Conservation (phyloP, 306 rosid species). For the Corylus avellana region DNA sequence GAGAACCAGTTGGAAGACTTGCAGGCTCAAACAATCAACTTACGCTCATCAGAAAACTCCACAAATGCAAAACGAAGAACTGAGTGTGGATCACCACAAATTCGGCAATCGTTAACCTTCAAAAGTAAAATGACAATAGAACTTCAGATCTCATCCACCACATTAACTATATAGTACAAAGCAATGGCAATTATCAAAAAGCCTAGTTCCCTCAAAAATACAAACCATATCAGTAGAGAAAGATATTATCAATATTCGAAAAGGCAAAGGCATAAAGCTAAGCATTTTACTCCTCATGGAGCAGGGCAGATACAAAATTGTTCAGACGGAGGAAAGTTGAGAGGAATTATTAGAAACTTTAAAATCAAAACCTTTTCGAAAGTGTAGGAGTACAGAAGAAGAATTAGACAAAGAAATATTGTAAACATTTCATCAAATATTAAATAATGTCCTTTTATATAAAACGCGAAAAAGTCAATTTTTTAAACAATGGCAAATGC, state of each 20-base stretch:
- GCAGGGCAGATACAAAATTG: neutral
- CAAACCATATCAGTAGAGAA: neutral
- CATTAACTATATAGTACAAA: neutral
- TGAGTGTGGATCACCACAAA: slow-evolving; percentile 97
- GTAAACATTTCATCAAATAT: neutral
- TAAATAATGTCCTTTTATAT: neutral
- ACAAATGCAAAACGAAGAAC: slow-evolving; percentile 98
- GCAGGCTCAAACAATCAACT: slow-evolving; percentile 39
- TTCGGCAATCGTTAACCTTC: slow-evolving; percentile 95
- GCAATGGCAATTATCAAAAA: neutral
- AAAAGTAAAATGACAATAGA: slow-evolving; percentile 26
- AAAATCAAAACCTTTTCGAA: neutral
- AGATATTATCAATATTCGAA: neutral
- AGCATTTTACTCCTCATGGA: neutral
- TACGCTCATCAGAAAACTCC: slow-evolving; percentile 93
- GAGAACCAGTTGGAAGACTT: neutral
- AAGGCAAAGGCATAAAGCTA: neutral
- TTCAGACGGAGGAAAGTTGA: neutral
- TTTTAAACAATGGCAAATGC: neutral
- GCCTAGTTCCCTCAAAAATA: neutral
- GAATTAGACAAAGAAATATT: neutral
- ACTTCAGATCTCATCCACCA: slow-evolving; percentile 8
- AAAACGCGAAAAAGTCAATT: neutral
- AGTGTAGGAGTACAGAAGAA: neutral
- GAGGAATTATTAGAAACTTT: neutral